Evolutionary conservation across 331 rosid genomes (phyloP).

Genomic region (Prunus yedoensis): DNA sequence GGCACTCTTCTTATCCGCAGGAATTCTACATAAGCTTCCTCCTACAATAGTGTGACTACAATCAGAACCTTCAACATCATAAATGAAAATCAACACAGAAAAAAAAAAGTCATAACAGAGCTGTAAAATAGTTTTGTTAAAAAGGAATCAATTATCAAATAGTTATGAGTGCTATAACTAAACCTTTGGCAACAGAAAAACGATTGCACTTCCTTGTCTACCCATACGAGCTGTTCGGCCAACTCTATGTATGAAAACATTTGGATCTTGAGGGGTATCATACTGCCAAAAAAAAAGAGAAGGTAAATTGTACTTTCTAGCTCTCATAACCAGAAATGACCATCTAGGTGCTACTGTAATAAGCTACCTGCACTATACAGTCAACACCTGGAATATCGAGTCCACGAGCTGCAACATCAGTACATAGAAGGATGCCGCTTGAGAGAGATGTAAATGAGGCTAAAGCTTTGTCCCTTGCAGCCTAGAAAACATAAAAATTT

Average conservation of each 20-base stretch:
- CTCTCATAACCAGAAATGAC: not conserved
- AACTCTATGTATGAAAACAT: conserved; percentile 89
- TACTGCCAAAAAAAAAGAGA: conserved; percentile 48
- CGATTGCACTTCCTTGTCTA: conserved; percentile 79
- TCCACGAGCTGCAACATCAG: conserved; percentile 99
- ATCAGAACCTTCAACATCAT: conserved; percentile 19
- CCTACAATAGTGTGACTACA: conserved; percentile 45
- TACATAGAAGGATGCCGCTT: conserved; percentile 82
- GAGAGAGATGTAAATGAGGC: conserved; percentile 81
- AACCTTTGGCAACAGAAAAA: conserved; percentile 87
- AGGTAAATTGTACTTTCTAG: not conserved
- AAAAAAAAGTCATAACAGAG: not conserved
- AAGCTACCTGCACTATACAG: conserved; percentile 86
- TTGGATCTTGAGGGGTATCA: conserved; percentile 96
- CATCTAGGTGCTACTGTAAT: conserved; percentile 16
- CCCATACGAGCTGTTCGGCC: conserved; percentile 98
- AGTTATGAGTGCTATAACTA: conserved; percentile 14
- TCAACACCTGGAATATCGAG: conserved; percentile 97
- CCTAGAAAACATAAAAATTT: conserved; percentile 37
- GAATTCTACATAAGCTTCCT: conserved; percentile 83
- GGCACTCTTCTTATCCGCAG: conserved; percentile 68
- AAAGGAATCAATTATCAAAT: not conserved
- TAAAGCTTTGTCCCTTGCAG: conserved; percentile 83
- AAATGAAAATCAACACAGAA: not conserved
- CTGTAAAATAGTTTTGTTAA: not conserved